Evolutionary conservation across 495 filamentous ascomycete species (phyloP).

Genomic region (Penicillium longicatenatum): DNA sequence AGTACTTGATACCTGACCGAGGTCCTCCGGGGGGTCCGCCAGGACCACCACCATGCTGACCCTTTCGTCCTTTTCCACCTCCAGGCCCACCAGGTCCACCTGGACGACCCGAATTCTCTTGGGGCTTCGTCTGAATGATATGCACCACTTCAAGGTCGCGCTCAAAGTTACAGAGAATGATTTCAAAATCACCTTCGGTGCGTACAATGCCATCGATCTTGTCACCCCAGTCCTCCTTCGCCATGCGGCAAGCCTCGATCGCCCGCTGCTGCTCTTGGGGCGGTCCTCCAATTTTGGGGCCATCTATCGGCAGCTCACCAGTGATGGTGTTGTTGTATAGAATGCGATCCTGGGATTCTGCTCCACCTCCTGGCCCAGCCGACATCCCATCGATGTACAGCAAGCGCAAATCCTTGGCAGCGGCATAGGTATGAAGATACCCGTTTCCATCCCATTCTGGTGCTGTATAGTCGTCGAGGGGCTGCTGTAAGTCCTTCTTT

Average conservation of each 20-base stretch:
- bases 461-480: constrained; percentile 9
- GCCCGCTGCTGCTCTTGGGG: constrained; percentile 49
- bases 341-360: constrained; percentile 61
- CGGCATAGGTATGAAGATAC: constrained; percentile 59
- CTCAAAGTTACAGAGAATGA: constrained; percentile 65
- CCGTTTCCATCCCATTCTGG: constrained; percentile 28
- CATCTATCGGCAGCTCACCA: constrained; percentile 3
- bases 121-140: constrained; percentile 31
- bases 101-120: constrained; percentile 9
- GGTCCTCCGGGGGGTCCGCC: not conserved
- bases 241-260: constrained; percentile 49
- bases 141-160: constrained; percentile 39
- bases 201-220: constrained; percentile 63
- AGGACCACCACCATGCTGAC: not conserved
- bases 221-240: constrained; percentile 45
- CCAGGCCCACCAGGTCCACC: constrained; percentile 7
- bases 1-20: not conserved
- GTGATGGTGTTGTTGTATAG: constrained; percentile 38
- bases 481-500: constrained; percentile 3
- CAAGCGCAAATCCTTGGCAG: constrained; percentile 50
- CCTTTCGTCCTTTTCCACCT: not conserved
- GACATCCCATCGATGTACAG: constrained; percentile 65
- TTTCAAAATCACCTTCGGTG: constrained; percentile 70
- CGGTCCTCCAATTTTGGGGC: constrained; percentile 8
- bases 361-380: constrained; percentile 56